Evolutionary conservation across 768 basidiomycete species (phyloP).

Genomic region (Glaciozyma martinii): DNA sequence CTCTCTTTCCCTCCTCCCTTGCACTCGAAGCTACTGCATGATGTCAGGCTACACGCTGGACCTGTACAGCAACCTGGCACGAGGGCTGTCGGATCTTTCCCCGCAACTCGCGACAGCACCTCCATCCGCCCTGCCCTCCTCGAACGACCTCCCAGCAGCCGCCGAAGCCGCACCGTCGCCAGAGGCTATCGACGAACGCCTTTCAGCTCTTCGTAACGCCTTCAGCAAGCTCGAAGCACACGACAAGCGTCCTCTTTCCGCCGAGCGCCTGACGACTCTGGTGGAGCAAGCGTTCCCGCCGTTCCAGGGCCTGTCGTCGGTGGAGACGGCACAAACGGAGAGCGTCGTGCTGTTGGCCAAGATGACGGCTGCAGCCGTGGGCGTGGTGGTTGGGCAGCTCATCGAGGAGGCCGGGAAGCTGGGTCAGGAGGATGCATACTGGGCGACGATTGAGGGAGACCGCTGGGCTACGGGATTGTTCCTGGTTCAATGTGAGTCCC

Average conservation of each 20-base stretch:
- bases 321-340: slow-evolving; percentile 1
- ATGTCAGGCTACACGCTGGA: too few species aligned
- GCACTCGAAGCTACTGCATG: too few species aligned
- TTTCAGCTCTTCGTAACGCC: neutral
- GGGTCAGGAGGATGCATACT: slow-evolving; percentile 76
- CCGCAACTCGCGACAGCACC: neutral
- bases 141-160: neutral
- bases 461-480: slow-evolving; percentile 52
- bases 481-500: slow-evolving; percentile 63
- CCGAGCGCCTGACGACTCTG: slow-evolving; percentile 4
- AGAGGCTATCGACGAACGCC: neutral
- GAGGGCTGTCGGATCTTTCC: too few species aligned
- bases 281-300: slow-evolving; percentile 17
- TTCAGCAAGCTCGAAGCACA: neutral
- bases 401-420: slow-evolving; percentile 59
- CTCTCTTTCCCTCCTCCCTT: too few species aligned
- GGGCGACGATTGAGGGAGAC: slow-evolving; percentile 63
- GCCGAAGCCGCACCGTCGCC: neutral
- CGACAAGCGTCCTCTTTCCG: slow-evolving; percentile 2
- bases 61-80: too few species aligned
- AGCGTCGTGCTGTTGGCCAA: slow-evolving; percentile 23
- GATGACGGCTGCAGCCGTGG: slow-evolving; percentile 11
- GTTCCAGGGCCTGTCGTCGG: slow-evolving; percentile 10
- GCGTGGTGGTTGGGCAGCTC: slow-evolving; percentile 37
- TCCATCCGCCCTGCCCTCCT: neutral